Evolutionary conservation across 306 rosid genomes (phyloP), one percentile per base, ranked within the genome.

Genomic region (Adenanthera pavonina): DNA sequence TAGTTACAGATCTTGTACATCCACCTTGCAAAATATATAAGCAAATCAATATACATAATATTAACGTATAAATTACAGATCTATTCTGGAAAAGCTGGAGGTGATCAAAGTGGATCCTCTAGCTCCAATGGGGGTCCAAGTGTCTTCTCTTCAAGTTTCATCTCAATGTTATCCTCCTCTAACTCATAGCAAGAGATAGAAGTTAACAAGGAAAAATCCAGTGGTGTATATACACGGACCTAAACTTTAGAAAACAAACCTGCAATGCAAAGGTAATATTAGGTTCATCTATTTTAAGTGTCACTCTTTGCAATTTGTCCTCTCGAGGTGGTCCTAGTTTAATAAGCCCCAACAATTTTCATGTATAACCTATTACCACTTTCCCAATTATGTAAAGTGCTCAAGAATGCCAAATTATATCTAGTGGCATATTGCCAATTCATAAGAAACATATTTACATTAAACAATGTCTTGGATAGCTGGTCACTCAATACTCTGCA

Each of bases 241-340:
- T 11, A 44, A 33, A 48, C 35, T 61, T 40, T 70, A 40, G 59
- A 67, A 56, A 72, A 33, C 17, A 74, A 25, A 92, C 97, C 95
- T 92, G 97, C 81, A 95, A 78, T 25, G 98, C 97, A 81, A 92
- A 92, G 51, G 85, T 79, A 81, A 95, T 87, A 80, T 95, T 97
- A 14, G 83, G 90, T 78, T 92, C 92, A 36, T 95, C 94, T 41
- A 87, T 84, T 81, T 86, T 91, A 69, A 89, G 85, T 1, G 93
- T 78, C 77, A 95, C 97, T 72, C 89, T 88, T 86, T 81, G 91
- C 60, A 83, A 81, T 76, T 91, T 95, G 72, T 87, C 92, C 8
- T 91, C 97, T n/a, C 97, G 91, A 6, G 90, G 83, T 77, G 85
- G 94, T 40, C 97, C 97, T 33, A 95, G 87, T 78, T 91, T 92